Conservation (phyloP, 2,329 filamentous ascomycete species). For the Fonsecaea nubica region DNA sequence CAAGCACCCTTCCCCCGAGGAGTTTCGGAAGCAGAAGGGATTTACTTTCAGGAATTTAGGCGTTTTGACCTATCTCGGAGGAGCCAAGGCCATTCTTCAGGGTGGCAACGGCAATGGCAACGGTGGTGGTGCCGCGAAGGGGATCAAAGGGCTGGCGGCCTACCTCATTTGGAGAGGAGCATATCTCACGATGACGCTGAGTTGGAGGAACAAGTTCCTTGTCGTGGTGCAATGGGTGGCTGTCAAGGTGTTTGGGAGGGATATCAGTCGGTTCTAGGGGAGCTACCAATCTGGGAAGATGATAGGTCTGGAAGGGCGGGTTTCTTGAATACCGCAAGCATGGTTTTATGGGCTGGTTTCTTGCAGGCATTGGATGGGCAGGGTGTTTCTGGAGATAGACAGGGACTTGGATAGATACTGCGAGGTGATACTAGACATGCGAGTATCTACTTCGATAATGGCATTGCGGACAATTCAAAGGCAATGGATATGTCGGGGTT, state of each 20-base stretch:
- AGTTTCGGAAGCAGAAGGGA: conserved; percentile 37
- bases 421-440: too few relatives aligned
- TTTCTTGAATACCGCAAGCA: neutral
- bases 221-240: conserved; percentile 52
- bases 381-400: neutral
- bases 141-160: conserved; percentile 50
- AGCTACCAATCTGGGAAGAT: neutral
- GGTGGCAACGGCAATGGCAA: conserved; percentile 42
- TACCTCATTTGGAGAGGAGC: conserved; percentile 54
- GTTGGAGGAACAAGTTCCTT: conserved; percentile 54
- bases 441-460: neutral
- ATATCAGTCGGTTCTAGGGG: conserved; percentile 51
- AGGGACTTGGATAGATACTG: too few relatives aligned
- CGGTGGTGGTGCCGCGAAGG: conserved; percentile 45
- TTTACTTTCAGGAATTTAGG: conserved; percentile 66
- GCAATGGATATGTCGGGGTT: neutral
- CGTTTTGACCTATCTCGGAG: conserved; percentile 66
- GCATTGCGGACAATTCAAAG: neutral
- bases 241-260: conserved; percentile 53
- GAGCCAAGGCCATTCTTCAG: conserved; percentile 64
- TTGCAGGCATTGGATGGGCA: neutral
- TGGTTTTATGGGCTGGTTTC: neutral
- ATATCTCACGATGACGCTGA: conserved; percentile 55
- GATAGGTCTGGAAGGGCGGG: neutral
- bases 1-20: conserved; percentile 43